Evolutionary conservation across 2,329 filamentous ascomycete species (phyloP).

Genomic region (Botrytis fragariae): DNA sequence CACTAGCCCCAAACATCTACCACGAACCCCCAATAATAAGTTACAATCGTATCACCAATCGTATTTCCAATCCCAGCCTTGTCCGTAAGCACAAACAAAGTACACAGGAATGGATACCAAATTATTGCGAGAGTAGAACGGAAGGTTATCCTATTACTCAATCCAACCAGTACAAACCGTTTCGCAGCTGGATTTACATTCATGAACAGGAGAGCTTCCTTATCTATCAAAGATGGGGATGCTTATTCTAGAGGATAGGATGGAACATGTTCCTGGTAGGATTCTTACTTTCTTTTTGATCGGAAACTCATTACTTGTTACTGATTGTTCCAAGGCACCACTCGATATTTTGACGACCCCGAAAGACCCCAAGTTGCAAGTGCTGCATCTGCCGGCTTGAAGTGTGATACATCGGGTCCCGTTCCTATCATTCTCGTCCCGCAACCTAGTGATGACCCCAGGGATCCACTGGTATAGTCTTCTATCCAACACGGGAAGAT

Average conservation of each 20-base stretch:
- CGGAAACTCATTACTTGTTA: background rate
- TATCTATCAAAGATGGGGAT: slow-evolving; percentile 42
- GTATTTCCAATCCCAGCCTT: background rate
- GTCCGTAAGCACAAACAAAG: background rate
- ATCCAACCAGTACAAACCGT: background rate
- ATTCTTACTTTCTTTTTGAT: background rate
- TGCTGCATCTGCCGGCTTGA: slow-evolving; percentile 52
- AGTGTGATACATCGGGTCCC: slow-evolving; percentile 67
- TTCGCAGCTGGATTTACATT: background rate
- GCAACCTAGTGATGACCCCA: slow-evolving; percentile 86
- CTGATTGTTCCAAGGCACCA: slow-evolving; percentile 49
- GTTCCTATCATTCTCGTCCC: slow-evolving; percentile 78
- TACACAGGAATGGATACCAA: background rate
- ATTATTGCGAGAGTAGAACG: background rate
- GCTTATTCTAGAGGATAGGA: slow-evolving; percentile 62
- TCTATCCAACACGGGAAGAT: background rate
- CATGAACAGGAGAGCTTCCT: background rate
- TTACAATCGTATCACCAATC: background rate
- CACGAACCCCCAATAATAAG: background rate
- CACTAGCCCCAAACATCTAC: background rate
- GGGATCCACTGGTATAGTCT: slow-evolving; percentile 71
- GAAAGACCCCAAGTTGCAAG: slow-evolving; percentile 46
- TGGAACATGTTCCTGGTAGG: slow-evolving; percentile 73
- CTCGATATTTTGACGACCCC: slow-evolving; percentile 62
- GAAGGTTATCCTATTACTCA: background rate